Evolutionary conservation across 805 yeast species (phyloP).

Genomic region (Suhomyces emberorum): DNA sequence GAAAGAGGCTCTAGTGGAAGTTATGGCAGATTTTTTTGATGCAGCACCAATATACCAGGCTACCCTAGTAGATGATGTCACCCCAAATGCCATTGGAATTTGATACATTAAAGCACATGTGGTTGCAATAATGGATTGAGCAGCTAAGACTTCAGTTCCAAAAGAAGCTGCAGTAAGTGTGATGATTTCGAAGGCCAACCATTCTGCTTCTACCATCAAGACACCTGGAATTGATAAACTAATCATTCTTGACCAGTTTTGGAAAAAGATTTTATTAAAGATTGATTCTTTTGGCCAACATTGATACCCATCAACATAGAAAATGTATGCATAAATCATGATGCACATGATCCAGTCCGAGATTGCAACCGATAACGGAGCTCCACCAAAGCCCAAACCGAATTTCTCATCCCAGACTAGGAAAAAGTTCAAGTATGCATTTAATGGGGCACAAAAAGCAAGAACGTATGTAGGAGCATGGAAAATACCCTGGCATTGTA

Average conservation of each 20-base stretch:
- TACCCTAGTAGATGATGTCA: conserved; percentile 72
- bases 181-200: conserved; percentile 72
- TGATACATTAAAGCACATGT: conserved; percentile 68
- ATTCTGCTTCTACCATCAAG: conserved; percentile 74
- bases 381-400: conserved; percentile 69
- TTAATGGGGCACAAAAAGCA: conserved; percentile 69
- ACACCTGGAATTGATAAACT: conserved; percentile 69
- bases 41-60: conserved; percentile 77
- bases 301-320: conserved; percentile 41
- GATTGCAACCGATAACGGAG: conserved; percentile 70
- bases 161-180: conserved; percentile 67
- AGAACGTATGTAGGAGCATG: conserved; percentile 77
- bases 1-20: conserved; percentile 38
- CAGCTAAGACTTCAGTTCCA: conserved; percentile 65
- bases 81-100: conserved; percentile 71
- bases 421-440: conserved; percentile 61
- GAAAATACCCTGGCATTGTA: conserved; percentile 76
- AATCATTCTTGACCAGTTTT: conserved; percentile 64
- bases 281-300: conserved; percentile 39
- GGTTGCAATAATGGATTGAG: conserved; percentile 70
- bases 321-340: conserved; percentile 48
- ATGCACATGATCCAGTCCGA: conserved; percentile 71
- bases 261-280: conserved; percentile 26
- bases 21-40: conserved; percentile 34
- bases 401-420: conserved; percentile 62